These are phyloP conservation scores for Pythium sp. DNA, from an alignment of 352 stramenopile species.

Conservation along the genomic window DNA sequence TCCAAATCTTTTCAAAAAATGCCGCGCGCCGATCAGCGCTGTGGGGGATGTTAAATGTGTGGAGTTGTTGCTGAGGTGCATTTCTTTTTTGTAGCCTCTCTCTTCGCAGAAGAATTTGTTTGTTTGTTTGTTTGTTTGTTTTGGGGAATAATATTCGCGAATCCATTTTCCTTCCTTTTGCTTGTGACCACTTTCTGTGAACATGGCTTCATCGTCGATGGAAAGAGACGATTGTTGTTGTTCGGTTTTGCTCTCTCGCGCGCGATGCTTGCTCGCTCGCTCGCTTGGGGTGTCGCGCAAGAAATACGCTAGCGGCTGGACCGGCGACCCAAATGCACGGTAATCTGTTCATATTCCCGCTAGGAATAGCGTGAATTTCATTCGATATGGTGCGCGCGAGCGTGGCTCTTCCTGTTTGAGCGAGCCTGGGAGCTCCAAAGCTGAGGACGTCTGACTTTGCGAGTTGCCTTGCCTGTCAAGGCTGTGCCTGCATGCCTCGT, in stretches of 20 bases:
- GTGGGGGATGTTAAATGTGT: conserved; percentile 1
- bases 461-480: neutral
- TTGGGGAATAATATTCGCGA: neutral
- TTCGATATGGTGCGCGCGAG: neutral
- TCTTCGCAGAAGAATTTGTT: conserved; percentile 1
- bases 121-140: neutral
- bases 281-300: neutral
- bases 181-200: neutral
- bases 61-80: neutral
- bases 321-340: neutral
- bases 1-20: conserved; percentile 3
- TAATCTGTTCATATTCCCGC: neutral
- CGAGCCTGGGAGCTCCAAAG: no score
- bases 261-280: neutral
- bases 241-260: conserved; percentile 6
- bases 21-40: neutral
- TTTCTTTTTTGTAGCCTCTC: conserved; percentile 7
- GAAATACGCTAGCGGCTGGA: neutral
- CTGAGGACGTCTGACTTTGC: neutral
- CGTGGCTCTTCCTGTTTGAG: neutral
- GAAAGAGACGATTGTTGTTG: conserved; percentile 1
- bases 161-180: neutral
- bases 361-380: conserved; percentile 4
- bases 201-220: neutral
- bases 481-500: neutral